Evolutionary conservation across 2,329 filamentous ascomycete species (phyloP), one percentile per base, ranked within the genome.

Genomic region (Pseudogymnoascus sp.): DNA sequence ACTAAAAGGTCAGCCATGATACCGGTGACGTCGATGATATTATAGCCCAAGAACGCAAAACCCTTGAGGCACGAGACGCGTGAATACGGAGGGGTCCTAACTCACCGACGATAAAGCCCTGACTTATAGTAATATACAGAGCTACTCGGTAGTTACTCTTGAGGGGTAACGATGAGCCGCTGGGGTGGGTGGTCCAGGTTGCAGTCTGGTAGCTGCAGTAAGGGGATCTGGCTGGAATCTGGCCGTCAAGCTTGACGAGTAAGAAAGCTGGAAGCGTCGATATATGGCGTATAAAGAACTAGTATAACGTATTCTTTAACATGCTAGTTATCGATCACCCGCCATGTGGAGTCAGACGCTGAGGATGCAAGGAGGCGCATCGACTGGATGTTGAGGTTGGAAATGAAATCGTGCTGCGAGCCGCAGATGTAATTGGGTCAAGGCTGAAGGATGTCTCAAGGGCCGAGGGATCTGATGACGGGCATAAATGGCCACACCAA

Each of bases 1-100:
- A 79, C 70, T 60, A 79, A 64, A 42, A 72, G 71, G 71, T 80
- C 76, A 79, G 78, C 75, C 75, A 78, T 77, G 63, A 38, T 62
- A 21, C 62, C 16, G n/a, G 21, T 50, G 29, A 63, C 56, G 56
- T 60, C 31, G 56, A 60, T 37, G 56, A 24, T 35, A 37, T 60
- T 60, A 60, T 53, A 53, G n/a, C 24, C 47, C 47, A 16, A 53
- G 26, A 14, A 53, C 47, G 47, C 14, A 24, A 53, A 29, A 53
- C 47, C 47, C 47, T 31, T 16, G 8, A 53, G 26, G 47, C 47
- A 53, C 47, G 47, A 53, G 47, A 29, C 47, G 47, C 24, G 47
- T 53, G 24, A 53, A 31, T 16, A 53, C 11, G 47, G 47, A 31
- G 47, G 47, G 47, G 47, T 53, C 47, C 16, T 24, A 53, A 53